Evolutionary conservation across 2,329 filamentous ascomycete genomes (phyloP), one percentile per base, ranked within the genome.

Genomic region (Aspergillus sp.): DNA sequence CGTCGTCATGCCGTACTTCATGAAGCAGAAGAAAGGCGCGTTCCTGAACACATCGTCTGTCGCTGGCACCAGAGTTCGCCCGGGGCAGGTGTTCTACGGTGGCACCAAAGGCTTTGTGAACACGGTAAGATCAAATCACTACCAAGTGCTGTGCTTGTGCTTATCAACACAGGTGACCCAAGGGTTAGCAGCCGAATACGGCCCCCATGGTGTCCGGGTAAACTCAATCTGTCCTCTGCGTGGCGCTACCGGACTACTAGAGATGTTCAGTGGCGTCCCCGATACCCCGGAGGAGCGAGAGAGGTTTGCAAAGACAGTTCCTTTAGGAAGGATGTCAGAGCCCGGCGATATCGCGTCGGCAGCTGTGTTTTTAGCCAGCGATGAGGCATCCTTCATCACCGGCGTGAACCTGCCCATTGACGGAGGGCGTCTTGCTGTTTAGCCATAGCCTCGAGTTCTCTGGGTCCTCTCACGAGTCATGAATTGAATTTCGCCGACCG

Each of bases 221-320:
- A 59, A 59, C 43, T 59, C 54, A 7, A 48, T 60, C 10, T 60
- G 58, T 41, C 56, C 58, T 14, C 50, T 60, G n/a, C 54, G 54
- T 30, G 54, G 56, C 10, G 49, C 50, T 10, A 60, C 56, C 13
- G 58, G 47, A 7, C 41, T 59, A 11, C 35, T 48, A 4, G 46
- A 48, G 35, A 36, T 48, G 33, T 48, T 48, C 24, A 48, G 46
- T 19, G 46, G 46, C 17, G 35, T 41, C 7, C 24, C 35, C 5
- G 46, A 48, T 48, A 48, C 33, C 11, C 33, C 46, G 4, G 48
- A 50, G 19, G 40, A 36, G 16, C 22, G 48, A 32, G 33, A 36
- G n/a, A 40, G 42, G 17, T 50, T 45, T 46, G 32, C 11, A 2
- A 41, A 46, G 11, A 45, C 42, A 19, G 33, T 50, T 14, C 49